These are phyloP conservation scores for Amanita polypyramis DNA, from an alignment of 768 basidiomycete genomes.

Conservation along the genomic window DNA sequence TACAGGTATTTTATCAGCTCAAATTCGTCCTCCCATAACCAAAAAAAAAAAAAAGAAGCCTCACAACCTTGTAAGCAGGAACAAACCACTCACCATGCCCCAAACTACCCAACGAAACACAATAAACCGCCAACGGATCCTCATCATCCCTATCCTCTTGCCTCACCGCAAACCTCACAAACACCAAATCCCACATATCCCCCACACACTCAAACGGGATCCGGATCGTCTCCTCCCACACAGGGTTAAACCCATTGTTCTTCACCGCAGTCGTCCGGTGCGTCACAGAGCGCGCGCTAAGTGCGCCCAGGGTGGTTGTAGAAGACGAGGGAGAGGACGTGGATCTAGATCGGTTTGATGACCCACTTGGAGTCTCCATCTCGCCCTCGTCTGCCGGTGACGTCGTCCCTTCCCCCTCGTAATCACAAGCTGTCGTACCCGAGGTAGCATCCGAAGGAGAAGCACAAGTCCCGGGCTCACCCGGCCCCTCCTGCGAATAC, in stretches of 20 bases:
- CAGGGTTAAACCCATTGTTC: slow-evolving; percentile 91
- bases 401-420: slow-evolving; percentile 4
- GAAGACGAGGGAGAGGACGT: slow-evolving; percentile 6
- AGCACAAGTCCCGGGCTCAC: not conserved
- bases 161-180: slow-evolving; percentile 72
- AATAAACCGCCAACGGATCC: slow-evolving; percentile 68
- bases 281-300: slow-evolving; percentile 23
- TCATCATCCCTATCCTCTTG: slow-evolving; percentile 44
- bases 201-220: slow-evolving; percentile 75
- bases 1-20: slow-evolving; percentile 15
- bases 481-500: slow-evolving; percentile 14
- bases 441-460: too few species aligned
- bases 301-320: slow-evolving; percentile 20
- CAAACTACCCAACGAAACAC: slow-evolving; percentile 63
- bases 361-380: not conserved
- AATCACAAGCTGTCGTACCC: too few species aligned
- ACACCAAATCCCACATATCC: slow-evolving; percentile 73
- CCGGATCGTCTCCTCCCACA: slow-evolving; percentile 67
- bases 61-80: slow-evolving; percentile 1
- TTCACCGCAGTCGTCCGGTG: slow-evolving; percentile 60
- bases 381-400: not conserved
- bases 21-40: not conserved
- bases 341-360: too few species aligned
- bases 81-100: slow-evolving; percentile 44
- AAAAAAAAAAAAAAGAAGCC: slow-evolving; percentile 3